These are phyloP conservation scores for Termitomyces sp. DNA, from an alignment of 768 basidiomycete species.

Conservation along the genomic window DNA sequence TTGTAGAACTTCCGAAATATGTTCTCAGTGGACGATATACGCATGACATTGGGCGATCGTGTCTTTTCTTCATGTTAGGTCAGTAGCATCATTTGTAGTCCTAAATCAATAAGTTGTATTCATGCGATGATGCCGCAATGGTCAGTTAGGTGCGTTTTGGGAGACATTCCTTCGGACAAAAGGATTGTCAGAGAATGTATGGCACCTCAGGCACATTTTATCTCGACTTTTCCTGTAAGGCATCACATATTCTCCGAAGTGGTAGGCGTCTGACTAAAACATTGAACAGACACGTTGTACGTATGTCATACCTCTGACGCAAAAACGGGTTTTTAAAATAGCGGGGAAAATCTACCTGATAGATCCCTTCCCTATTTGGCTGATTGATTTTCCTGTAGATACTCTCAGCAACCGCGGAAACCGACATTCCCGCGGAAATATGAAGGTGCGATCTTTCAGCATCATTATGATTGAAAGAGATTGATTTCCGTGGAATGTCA, in stretches of 20 bases:
- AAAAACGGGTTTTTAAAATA: not conserved
- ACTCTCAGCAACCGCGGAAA: slow-evolving; percentile 18
- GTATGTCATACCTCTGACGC: not conserved
- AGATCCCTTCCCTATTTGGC: not conserved
- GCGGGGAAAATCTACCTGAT: not conserved
- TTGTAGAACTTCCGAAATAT: not conserved
- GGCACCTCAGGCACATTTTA: not conserved
- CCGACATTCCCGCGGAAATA: slow-evolving; percentile 18
- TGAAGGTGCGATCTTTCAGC: slow-evolving; percentile 14
- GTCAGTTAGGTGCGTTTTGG: not conserved
- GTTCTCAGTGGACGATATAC: not conserved
- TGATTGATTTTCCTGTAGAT: slow-evolving; percentile 5
- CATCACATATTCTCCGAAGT: not conserved
- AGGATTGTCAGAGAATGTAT: not conserved
- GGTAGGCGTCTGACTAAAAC: not conserved
- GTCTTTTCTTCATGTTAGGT: not conserved
- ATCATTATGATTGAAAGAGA: slow-evolving; percentile 28
- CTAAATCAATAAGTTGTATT: not conserved
- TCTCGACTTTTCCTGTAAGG: not conserved
- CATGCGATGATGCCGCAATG: not conserved
- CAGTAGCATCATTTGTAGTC: not conserved
- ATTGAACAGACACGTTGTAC: not conserved
- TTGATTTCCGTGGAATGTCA: slow-evolving; percentile 31
- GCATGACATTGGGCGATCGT: not conserved
- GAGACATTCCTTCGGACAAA: not conserved